A percentile compares a stretch with the other conserved stretches of the same genome.
Conservation (phyloP, 139 green algal species). For the Chlorella sp. region DNA sequence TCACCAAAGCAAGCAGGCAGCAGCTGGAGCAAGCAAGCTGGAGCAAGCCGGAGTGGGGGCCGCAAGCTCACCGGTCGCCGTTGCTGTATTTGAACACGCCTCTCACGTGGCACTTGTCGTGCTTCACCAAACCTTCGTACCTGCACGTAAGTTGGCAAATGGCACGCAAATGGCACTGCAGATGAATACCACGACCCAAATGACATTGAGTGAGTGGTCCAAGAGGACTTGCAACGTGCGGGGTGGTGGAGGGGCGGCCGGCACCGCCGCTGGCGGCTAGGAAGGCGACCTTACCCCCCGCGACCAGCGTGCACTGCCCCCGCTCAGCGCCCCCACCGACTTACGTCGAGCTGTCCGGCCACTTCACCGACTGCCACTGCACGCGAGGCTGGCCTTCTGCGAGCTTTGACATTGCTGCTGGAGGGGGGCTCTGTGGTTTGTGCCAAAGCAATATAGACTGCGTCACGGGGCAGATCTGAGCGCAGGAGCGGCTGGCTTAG, state of each 20-base stretch:
- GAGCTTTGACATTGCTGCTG: background rate
- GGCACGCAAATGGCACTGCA: background rate
- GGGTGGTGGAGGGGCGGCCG: too few relatives aligned
- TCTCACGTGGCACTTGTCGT: conserved; percentile 53
- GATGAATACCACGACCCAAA: too few relatives aligned
- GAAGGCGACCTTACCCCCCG: background rate
- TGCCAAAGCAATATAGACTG: too few relatives aligned
- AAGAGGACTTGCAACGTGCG: too few relatives aligned
- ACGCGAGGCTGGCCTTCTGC: conserved; percentile 10
- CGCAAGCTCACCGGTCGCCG: conserved; percentile 54
- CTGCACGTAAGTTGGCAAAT: conserved; percentile 21
- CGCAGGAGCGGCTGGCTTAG: too few relatives aligned
- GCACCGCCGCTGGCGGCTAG: background rate
- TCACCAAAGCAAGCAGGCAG: background rate
- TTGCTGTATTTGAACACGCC: conserved; percentile 60
- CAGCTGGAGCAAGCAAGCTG: background rate
- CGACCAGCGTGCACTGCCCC: background rate
- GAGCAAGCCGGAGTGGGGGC: too few relatives aligned
- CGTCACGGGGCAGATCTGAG: too few relatives aligned
- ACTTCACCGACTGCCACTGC: conserved; percentile 26
- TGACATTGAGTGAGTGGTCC: too few relatives aligned
- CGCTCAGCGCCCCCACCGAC: background rate
- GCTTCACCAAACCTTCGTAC: conserved; percentile 57
- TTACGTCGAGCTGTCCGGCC: conserved; percentile 27
- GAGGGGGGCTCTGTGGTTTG: background rate